Evolutionary conservation across 176 grass and related monocot species (phyloP).

Genomic region (Otatea glauca): DNA sequence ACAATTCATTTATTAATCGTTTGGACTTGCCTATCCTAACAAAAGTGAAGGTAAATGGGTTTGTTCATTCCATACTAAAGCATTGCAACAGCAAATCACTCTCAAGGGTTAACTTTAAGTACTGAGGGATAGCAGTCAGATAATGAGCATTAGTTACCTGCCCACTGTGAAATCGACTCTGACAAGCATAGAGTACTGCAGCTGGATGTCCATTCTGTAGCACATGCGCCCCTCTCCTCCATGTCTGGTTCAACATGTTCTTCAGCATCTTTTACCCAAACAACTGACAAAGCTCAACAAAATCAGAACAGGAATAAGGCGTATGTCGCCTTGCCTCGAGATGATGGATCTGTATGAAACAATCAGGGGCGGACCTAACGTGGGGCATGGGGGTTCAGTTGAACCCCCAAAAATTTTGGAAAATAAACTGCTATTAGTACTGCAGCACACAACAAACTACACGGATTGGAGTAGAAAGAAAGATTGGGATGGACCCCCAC

Average conservation of each 20-base stretch:
- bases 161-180: constrained; percentile 54
- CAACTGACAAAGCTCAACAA: neutral
- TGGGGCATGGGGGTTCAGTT: too few species aligned
- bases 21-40: neutral
- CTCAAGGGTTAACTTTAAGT: constrained; percentile 2
- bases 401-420: too few species aligned
- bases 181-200: constrained; percentile 43
- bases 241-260: constrained; percentile 51
- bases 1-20: neutral
- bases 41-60: neutral
- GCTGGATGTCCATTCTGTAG: constrained; percentile 3
- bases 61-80: neutral
- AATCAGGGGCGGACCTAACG: too few species aligned
- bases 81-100: neutral
- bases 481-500: too few species aligned
- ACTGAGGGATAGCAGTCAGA: neutral
- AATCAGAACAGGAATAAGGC: neutral
- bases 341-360: too few species aligned
- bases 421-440: too few species aligned
- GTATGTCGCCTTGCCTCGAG: too few species aligned
- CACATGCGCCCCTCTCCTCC: constrained; percentile 46
- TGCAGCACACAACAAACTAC: too few species aligned
- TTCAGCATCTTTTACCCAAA: constrained; percentile 50
- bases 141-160: constrained; percentile 37
- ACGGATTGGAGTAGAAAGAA: too few species aligned